Conservation (phyloP, 805 yeast species). For the Cyberlindnera euphorbiae region DNA sequence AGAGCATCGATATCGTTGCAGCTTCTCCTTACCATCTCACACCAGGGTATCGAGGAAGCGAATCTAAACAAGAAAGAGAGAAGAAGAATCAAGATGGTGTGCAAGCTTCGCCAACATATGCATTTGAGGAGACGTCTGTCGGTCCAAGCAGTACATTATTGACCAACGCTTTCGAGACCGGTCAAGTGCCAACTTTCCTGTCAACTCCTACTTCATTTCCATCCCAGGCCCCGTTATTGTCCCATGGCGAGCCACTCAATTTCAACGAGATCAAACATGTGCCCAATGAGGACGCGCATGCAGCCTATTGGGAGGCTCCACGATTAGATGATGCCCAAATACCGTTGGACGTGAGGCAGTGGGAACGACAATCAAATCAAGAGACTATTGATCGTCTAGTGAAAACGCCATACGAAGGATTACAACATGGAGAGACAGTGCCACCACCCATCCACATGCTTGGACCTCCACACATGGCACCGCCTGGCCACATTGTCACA, state of each 20-base stretch:
- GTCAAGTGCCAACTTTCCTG: too few relatives aligned
- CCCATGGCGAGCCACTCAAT: too few relatives aligned
- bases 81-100: too few relatives aligned
- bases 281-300: background rate
- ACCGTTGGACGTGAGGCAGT: background rate
- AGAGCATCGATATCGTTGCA: background rate
- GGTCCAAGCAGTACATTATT: too few relatives aligned
- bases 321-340: background rate
- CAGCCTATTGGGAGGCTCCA: background rate
- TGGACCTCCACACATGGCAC: too few relatives aligned
- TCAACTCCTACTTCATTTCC: too few relatives aligned
- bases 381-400: conserved; percentile 1
- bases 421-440: conserved; percentile 2
- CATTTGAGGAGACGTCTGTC: too few relatives aligned
- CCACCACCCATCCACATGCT: background rate
- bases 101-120: too few relatives aligned
- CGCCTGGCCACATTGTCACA: too few relatives aligned
- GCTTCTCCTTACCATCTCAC: conserved; percentile 13
- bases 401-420: conserved; percentile 1
- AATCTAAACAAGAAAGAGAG: conserved; percentile 1
- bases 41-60: conserved; percentile 5
- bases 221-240: too few relatives aligned
- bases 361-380: conserved; percentile 1
- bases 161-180: too few relatives aligned
- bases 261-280: too few relatives aligned